Evolutionary conservation across 768 basidiomycete species (phyloP), one percentile per base, ranked within the genome.

Genomic region (Rhizopogon roseolus): DNA sequence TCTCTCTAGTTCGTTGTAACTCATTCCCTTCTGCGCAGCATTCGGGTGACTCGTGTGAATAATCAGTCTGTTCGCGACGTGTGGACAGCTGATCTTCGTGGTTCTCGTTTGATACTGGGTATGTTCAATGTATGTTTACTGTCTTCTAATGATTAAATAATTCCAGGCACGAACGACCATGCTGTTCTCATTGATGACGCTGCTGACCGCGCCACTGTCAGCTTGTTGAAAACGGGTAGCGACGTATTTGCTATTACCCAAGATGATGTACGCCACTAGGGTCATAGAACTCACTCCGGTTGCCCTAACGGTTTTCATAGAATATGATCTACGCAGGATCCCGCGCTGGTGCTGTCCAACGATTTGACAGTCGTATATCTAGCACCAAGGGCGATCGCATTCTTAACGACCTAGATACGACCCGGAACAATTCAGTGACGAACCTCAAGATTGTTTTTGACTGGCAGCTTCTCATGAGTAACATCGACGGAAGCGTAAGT

Each of bases 161-260:
- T 42, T 6, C 16, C 52, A 88, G 87, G 86, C 36, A 78, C 79
- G 9, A 75, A 74, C 57, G 70, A 72, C 44, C 76, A 75, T 41
- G 85, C 78, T 0, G 70, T 84, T 1, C 71, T 79, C 44, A 62
- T 88, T 3, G 63, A 72, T 4, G 81, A 86, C 52, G 71, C 86
- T 42, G 77, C 79, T 34, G 53, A 60, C 2, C 60, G 71, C 29
- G 54, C 58, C 1, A 66, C 68, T 13, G 61, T 77, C 2, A 68
- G 71, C 50, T 60, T 67, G 54, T 63, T 88, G 9, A 66, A 73
- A 27, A 86, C 85, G 3, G 58, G 73, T 17, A 86, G 85, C 50
- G 86, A 88, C 60, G 81, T 87, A 0, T 81, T 89, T 57, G 66
- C 85, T 3, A 67, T 87, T n/a, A 64, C 73, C 44, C 82, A 82